A percentile compares a stretch with the other conserved stretches of the same genome.
These are phyloP conservation scores for Tieghemiomyces parasiticus DNA, from an alignment of 192 early-diverging fungal genomes.

Conservation along the genomic window DNA sequence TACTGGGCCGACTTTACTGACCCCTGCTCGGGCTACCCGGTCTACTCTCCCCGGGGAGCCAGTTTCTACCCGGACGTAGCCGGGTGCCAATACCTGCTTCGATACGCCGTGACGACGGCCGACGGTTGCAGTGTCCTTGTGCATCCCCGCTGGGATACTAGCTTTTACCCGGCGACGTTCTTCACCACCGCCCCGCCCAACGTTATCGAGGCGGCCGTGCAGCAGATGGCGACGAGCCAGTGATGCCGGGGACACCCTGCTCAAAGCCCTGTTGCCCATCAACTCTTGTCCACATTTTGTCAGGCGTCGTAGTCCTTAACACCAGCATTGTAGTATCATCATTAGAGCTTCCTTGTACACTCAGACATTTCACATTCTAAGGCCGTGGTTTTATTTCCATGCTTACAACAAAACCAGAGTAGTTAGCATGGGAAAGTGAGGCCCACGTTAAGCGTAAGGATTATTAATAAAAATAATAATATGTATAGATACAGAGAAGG, in stretches of 20 bases:
- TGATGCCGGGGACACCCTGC: neutral
- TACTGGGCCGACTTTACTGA: slow-evolving; percentile 88
- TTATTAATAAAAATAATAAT: too few species aligned
- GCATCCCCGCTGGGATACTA: slow-evolving; percentile 83
- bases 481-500: too few species aligned
- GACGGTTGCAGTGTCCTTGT: slow-evolving; percentile 72
- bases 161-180: slow-evolving; percentile 75
- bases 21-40: slow-evolving; percentile 64
- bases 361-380: too few species aligned
- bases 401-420: too few species aligned
- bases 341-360: too few species aligned
- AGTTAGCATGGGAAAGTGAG: too few species aligned
- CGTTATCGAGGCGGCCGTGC: slow-evolving; percentile 15
- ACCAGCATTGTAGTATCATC: too few species aligned
- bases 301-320: too few species aligned
- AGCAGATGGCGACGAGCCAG: neutral
- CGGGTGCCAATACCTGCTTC: slow-evolving; percentile 53
- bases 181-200: slow-evolving; percentile 64
- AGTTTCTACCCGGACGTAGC: slow-evolving; percentile 83
- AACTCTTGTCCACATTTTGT: too few species aligned
- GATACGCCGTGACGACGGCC: slow-evolving; percentile 60
- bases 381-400: too few species aligned
- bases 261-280: too few species aligned
- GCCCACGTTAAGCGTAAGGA: too few species aligned
- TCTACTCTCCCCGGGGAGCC: slow-evolving; percentile 51